Base-by-base conservation (phyloP, 495 filamentous ascomycete genomes). In the Penicillium pulvis region DNA sequence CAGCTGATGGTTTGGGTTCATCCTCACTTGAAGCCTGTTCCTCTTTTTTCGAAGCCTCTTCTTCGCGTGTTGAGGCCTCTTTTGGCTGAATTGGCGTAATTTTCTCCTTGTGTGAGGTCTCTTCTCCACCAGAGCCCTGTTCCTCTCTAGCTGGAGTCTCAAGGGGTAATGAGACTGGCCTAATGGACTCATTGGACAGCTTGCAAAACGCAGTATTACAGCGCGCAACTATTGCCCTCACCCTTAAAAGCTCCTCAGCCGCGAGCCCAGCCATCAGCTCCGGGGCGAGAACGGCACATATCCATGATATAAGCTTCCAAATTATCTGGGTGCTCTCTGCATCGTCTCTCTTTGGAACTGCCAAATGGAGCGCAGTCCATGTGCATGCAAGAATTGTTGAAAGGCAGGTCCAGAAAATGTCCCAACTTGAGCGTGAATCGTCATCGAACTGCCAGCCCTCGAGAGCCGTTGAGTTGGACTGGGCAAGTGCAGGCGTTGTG, bases 301-400 rank as follows among this genome's bases (percentile, higher is more conserved):
- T 45, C 50, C 53, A 64, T 30, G 8, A 16, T 7, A n/a, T 5
- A 12, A 45, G 14, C 41, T 58, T 64, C 5, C 4, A 36, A 19
- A 53, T 1, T 4, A n/a, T 43, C 7, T 10, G 30, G 5, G 0
- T 6, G n/a, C 36, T 11, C n/a, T 57, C 31, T 6, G 24, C 39
- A 11, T 48, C 11, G 24, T 49, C 20, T 14, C 49, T 35, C 30
- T 3, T 36, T 36, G 56, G 56, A 10, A 57, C 56, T n/a, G 52
- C 7, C 14, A 51, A 11, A 10, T 62, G 63, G 23, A 66, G 63
- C 8, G 53, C 43, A 35, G 64, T 64, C 60, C 57, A 66, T 31
- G 57, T 66, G 23, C 64, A 58, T 12, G 64, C 60, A 47, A 66
- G 23, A 2, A 66, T 66, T n/a, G 57, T 63, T 11, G 64, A 57